Conservation (phyloP, 179 eudicot species). For the Gypsophila paniculata region DNA sequence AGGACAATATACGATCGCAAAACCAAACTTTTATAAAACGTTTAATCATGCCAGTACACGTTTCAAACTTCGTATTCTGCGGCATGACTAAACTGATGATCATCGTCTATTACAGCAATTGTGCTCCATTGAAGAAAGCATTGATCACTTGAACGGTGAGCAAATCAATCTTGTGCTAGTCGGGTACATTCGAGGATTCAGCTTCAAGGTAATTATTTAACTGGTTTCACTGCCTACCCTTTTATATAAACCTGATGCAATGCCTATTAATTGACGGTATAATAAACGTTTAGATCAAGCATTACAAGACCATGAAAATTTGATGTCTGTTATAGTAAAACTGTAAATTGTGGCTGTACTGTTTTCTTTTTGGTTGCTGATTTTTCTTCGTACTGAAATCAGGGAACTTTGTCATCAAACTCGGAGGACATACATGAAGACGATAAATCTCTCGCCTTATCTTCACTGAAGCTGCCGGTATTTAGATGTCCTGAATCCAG, state of each 20-base stretch:
- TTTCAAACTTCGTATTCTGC: background rate
- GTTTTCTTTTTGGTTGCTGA: background rate
- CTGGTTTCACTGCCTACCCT: background rate
- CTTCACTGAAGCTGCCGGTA: constrained; percentile 38
- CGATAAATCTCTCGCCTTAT: constrained; percentile 41
- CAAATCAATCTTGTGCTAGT: constrained; percentile 40
- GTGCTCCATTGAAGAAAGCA: constrained; percentile 32
- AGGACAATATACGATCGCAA: background rate
- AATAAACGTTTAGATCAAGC: background rate
- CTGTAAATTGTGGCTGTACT: background rate
- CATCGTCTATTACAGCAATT: constrained; percentile 35
- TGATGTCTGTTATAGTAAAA: background rate
- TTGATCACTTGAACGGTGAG: constrained; percentile 26
- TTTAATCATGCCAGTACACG: no score
- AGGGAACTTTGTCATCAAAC: constrained; percentile 26
- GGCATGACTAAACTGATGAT: background rate
- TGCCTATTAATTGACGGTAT: no score
- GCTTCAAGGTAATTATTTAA: constrained; percentile 31
- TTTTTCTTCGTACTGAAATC: constrained; percentile 3
- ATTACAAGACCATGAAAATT: background rate
- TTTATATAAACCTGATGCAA: background rate
- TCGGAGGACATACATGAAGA: constrained; percentile 35
- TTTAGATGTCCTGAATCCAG: constrained; percentile 24
- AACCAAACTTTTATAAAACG: no score
- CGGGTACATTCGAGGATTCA: constrained; percentile 63